Evolutionary conservation across 1,139 yeast species (phyloP), one percentile per base, ranked within the genome.

Genomic region (Candida sp.): DNA sequence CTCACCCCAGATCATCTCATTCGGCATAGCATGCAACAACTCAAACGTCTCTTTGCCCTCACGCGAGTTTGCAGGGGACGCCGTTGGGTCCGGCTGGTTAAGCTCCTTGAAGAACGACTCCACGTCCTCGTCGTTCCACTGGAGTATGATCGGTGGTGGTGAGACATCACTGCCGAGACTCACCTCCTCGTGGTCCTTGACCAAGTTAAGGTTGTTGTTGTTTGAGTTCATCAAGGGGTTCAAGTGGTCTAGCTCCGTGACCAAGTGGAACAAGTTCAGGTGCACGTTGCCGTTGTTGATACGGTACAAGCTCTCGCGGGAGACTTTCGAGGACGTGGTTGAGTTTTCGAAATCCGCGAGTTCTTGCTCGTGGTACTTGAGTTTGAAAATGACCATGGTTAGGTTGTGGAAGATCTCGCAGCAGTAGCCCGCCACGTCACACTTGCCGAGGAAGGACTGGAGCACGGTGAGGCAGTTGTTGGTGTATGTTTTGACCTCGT

Each of bases 371-470:
- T 78, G 73, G 59, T 85, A 86, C 54, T 83, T 82, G 46, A 90
- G 67, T 60, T 84, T 84, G 23, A 87, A 74, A 23, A 90, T 86
- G 0, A 91, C 96, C 27, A 88, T 85, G 0, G 90, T 78, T 49
- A 91, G 68, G 39, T 88, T 82, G 58, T 86, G 88, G 63, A 88
- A 87, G 28, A 89, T 85, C 53, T 86, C 90, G 47, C 82, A 77
- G 63, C 96, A 90, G 47, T 81, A 81, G 7, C 70, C 69, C 0
- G 97, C 96, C 0, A 96, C 94, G 54, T 88, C 93, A 67, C 96
- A 90, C 46, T 85, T 77, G 49, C 85, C 91, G 25, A 79, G 72
- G 60, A 91, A 71, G 17, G 88, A 81, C 26, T 78, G 76, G 53
- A 91, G 68, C 2, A 90, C 88, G 22, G 75, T 75, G 47, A 86